Base-by-base conservation (phyloP, 106 monocot genomes). In the Platanthera zijinensis region DNA sequence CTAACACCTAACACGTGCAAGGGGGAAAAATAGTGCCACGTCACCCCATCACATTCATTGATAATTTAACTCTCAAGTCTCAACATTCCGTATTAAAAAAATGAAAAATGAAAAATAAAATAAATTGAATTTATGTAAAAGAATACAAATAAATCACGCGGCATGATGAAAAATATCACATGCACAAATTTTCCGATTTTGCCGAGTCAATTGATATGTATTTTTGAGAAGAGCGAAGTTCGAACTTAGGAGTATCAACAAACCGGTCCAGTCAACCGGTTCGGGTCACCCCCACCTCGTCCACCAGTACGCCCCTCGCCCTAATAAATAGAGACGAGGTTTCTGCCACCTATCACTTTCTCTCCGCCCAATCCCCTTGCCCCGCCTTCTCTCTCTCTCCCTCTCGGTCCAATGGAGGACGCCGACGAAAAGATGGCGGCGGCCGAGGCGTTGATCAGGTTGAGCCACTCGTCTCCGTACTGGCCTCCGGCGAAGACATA, bases 301-400 rank as follows among this genome's bases (percentile, higher is more conserved):
- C 32, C 17, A 10, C 12, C 22, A 3, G 62, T 18, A 62, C 62
- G 21, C 62, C 9, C 32, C 66, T 66, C 66, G 66, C 66, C 32
- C 66, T 66, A 66, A 66, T 66, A 66, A 66, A 66, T 66, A 66
- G 66, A n/a, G 66, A 66, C 66, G 66, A 66, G 32, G 30, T 66
- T 66, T 66, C 32, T 10, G 32, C 32, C 66, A 30, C 66, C 28
- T 5, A 66, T 66, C 66, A 66, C 66, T 66, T 66, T 66, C 32
- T 66, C 59, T 19, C 21, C 59, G 3, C 39, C 19, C 18, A 11
- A 61, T 61, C 59, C 59, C 21, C 59, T 67, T 67, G 12, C 11
- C 25, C 7, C 67, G 13, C 32, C 39, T 3, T 39, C 67, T 67
- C 67, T 39, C 15, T 47, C 46, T 46, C 69, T 12, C 12, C 13